Evolutionary conservation across 164 flowering plant genomes (phyloP).

Genomic region (Nelumbo lutea): DNA sequence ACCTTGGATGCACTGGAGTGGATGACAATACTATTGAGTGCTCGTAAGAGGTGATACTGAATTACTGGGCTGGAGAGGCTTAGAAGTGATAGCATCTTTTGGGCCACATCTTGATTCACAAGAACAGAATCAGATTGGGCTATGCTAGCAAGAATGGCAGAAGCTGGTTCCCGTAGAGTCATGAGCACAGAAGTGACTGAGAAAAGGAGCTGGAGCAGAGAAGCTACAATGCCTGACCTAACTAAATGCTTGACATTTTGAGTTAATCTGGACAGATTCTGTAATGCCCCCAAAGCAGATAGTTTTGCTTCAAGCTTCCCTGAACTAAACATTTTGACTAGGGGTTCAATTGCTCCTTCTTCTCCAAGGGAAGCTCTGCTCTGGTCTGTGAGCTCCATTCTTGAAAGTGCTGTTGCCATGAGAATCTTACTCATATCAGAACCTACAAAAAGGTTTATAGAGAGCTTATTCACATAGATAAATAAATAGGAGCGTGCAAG

Average conservation of each 20-base stretch:
- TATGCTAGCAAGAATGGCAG: slow-evolving; percentile 75
- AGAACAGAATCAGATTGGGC: slow-evolving; percentile 67
- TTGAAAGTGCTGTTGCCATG: slow-evolving; percentile 84
- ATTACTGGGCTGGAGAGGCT: slow-evolving; percentile 59
- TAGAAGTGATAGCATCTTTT: slow-evolving; percentile 77
- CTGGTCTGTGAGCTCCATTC: slow-evolving; percentile 76
- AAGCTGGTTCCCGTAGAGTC: slow-evolving; percentile 90
- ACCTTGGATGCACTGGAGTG: slow-evolving; percentile 55
- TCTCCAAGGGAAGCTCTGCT: slow-evolving; percentile 55
- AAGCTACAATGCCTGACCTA: slow-evolving; percentile 46
- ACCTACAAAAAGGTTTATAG: slow-evolving; percentile 36
- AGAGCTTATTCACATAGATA: no score
- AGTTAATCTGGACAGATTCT: slow-evolving; percentile 40
- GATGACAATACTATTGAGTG: slow-evolving; percentile 56
- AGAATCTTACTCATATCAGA: slow-evolving; percentile 86
- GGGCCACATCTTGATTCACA: slow-evolving; percentile 54
- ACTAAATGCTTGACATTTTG: slow-evolving; percentile 48
- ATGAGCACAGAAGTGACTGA: slow-evolving; percentile 83
- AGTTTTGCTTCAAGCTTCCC: slow-evolving; percentile 88
- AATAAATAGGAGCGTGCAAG: not conserved
- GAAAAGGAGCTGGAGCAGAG: slow-evolving; percentile 84
- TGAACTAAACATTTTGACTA: slow-evolving; percentile 56
- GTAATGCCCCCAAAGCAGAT: slow-evolving; percentile 68
- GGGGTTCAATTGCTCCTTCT: slow-evolving; percentile 71
- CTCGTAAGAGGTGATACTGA: slow-evolving; percentile 60